These are phyloP conservation scores for Boletus pseudo-olivaceus DNA, from an alignment of 768 basidiomycete genomes.

Conservation along the genomic window DNA sequence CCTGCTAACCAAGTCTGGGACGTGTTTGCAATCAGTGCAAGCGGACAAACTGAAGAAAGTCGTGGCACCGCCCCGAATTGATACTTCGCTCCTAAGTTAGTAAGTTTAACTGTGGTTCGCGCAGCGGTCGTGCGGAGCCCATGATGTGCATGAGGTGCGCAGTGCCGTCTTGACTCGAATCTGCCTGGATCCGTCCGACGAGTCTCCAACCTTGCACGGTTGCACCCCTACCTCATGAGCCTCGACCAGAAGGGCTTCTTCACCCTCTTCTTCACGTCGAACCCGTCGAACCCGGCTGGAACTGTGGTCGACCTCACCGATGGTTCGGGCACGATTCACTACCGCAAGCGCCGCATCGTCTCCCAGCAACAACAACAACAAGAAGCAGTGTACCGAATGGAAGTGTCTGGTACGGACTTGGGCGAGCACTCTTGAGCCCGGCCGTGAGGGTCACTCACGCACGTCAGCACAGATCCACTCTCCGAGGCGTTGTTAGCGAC, in stretches of 20 bases:
- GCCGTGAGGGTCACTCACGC: neutral
- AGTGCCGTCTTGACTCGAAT: neutral
- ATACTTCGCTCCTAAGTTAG: no score
- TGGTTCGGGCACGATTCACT: constrained; percentile 58
- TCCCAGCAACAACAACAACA: constrained; percentile 28
- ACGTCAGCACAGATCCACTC: constrained; percentile 55
- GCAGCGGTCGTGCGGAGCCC: neutral
- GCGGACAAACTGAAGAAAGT: no score
- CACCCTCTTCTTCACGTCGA: constrained; percentile 65
- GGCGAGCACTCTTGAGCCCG: neutral
- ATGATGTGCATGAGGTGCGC: neutral
- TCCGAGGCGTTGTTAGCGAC: constrained; percentile 70
- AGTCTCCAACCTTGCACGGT: neutral
- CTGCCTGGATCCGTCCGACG: neutral
- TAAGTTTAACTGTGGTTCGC: neutral
- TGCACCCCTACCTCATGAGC: constrained; percentile 58
- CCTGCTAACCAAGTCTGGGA: no score
- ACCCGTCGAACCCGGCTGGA: constrained; percentile 49
- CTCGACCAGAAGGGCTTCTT: constrained; percentile 85
- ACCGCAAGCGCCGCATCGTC: constrained; percentile 63
- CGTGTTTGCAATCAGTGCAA: no score
- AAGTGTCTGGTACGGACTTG: constrained; percentile 57
- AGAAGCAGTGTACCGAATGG: constrained; percentile 49
- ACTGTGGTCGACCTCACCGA: constrained; percentile 67
- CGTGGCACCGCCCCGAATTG: neutral